phyloP scores from a whole-genome alignment of 83 land plant genomes.

The Isoetes engelmannii region DNA sequence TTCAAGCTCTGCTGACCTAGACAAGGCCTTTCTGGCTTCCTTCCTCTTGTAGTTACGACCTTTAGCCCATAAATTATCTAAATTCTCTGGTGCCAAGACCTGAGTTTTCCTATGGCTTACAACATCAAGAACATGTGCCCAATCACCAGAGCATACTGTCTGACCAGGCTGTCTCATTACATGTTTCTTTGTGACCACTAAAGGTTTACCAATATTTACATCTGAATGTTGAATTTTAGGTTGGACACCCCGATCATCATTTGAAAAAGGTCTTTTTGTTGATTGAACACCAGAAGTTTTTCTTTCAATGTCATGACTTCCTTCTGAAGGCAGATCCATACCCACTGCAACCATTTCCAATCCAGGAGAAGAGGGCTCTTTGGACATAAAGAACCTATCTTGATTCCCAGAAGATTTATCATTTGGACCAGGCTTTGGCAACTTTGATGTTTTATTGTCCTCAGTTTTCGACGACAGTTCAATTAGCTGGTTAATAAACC shows the following conservation, averaged over 20 bases:
- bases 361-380: constrained; percentile 15
- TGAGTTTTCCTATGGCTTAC: constrained; percentile 73
- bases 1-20: neutral
- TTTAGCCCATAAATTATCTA: constrained; percentile 96
- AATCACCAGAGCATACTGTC: constrained; percentile 28
- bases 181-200: neutral
- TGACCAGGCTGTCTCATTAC: neutral
- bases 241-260: neutral
- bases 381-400: neutral
- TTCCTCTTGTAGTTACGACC: constrained; percentile 77
- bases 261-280: neutral
- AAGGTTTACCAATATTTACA: neutral
- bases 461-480: constrained; percentile 45
- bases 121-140: constrained; percentile 73
- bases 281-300: neutral
- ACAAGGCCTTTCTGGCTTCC: constrained; percentile 31
- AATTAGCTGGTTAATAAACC: constrained; percentile 80
- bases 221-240: neutral
- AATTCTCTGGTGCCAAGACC: constrained; percentile 91
- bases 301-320: neutral
- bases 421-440: constrained; percentile 3
- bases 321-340: constrained; percentile 1
- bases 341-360: constrained; percentile 16
- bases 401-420: constrained; percentile 10
- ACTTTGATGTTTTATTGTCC: constrained; percentile 31